phyloP scores from a whole-genome alignment of 2,329 filamentous ascomycete genomes.

The Talaromyces pinophilus region DNA sequence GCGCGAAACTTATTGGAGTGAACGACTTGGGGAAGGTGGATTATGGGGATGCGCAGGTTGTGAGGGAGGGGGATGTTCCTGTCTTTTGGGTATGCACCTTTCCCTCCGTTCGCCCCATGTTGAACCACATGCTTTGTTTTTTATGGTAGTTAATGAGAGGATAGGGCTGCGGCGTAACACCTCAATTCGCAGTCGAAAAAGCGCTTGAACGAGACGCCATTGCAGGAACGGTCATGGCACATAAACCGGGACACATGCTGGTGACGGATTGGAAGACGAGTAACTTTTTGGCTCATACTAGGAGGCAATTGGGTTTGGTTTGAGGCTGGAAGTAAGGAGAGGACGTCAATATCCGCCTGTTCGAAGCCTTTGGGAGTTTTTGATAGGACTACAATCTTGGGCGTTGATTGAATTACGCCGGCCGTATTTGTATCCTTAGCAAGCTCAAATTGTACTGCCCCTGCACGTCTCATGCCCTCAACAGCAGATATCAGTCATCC shows the following conservation, averaged over 20 bases:
- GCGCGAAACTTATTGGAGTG: slow-evolving; percentile 56
- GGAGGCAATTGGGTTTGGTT: background rate
- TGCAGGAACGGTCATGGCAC: slow-evolving; percentile 60
- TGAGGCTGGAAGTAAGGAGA: background rate
- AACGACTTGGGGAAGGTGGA: slow-evolving; percentile 54
- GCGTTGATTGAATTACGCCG: no score
- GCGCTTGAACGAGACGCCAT: slow-evolving; percentile 59
- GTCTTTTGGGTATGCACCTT: slow-evolving; percentile 40
- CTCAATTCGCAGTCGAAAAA: slow-evolving; percentile 64
- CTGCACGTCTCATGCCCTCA: no score
- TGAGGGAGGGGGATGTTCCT: slow-evolving; percentile 28
- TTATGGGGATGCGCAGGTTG: slow-evolving; percentile 56
- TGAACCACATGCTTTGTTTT: no score
- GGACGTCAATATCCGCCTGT: no score
- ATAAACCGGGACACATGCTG: slow-evolving; percentile 65
- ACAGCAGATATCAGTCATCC: no score
- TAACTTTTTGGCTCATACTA: slow-evolving; percentile 33
- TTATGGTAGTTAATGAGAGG: slow-evolving; percentile 56
- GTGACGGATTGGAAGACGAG: slow-evolving; percentile 55
- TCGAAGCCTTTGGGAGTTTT: no score
- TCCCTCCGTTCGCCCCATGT: no score
- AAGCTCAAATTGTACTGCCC: no score
- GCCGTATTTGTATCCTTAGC: no score
- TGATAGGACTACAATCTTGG: no score
- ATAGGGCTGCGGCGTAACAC: slow-evolving; percentile 68